phyloP scores from a whole-genome alignment of 257 asterid species.

The Solanum gracilifrons region DNA sequence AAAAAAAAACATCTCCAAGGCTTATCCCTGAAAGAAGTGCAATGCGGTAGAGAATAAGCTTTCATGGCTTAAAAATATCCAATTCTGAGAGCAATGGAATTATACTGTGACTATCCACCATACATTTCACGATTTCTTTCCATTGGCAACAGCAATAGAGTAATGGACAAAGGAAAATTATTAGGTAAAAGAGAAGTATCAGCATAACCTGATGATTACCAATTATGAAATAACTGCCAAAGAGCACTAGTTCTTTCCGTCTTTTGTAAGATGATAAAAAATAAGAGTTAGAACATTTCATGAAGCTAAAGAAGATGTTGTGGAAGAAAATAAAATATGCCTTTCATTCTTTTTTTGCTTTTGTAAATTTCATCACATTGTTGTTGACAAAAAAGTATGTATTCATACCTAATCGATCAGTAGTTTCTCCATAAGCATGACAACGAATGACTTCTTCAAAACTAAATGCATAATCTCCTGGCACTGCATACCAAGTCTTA shows the following conservation, averaged over 20 bases:
- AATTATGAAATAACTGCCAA: neutral
- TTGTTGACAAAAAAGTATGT: neutral
- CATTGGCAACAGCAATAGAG: neutral
- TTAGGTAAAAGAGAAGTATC: neutral
- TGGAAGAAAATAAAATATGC: neutral
- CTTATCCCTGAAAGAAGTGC: neutral
- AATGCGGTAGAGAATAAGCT: neutral
- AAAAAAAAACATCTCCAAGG: neutral
- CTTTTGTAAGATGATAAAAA: neutral
- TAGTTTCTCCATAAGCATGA: slow-evolving; percentile 58
- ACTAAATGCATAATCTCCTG: slow-evolving; percentile 74
- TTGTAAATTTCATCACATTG: neutral
- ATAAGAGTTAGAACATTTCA: neutral
- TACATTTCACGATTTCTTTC: neutral
- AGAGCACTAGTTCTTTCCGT: neutral
- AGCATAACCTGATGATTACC: neutral
- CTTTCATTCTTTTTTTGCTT: neutral
- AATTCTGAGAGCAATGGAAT: neutral
- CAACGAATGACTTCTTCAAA: slow-evolving; percentile 81
- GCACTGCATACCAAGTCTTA: slow-evolving; percentile 97
- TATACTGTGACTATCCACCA: neutral
- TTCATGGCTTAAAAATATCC: neutral
- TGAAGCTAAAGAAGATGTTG: neutral
- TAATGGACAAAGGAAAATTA: neutral
- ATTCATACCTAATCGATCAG: slow-evolving; percentile 64